Evolutionary conservation across 169 alveolate species (phyloP).

Genomic region (Plasmodium vivax): DNA sequence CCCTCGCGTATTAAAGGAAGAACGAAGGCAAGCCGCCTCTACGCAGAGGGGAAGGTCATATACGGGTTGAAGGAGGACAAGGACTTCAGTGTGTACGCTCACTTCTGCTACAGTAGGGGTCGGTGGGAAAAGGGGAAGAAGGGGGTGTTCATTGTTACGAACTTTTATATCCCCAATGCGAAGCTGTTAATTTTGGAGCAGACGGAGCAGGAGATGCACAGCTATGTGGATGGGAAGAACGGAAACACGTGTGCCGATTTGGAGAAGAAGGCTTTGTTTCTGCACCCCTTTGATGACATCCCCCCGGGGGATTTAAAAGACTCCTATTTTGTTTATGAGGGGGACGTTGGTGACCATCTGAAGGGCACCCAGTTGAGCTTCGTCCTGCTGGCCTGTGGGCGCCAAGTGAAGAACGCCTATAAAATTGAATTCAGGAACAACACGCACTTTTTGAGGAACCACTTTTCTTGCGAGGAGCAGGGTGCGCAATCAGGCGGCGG

Average conservation of each 20-base stretch:
- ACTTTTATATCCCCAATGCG: conserved; percentile 10
- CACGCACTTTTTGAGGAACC: conserved; percentile 37
- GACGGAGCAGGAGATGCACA: conserved; percentile 49
- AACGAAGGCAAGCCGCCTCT: background rate
- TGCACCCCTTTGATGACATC: conserved; percentile 5
- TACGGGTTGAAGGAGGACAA: conserved; percentile 52
- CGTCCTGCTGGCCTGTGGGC: conserved; percentile 26
- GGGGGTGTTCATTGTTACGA: conserved; percentile 19
- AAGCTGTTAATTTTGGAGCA: conserved; percentile 21
- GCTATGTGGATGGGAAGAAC: conserved; percentile 16
- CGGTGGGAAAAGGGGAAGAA: background rate
- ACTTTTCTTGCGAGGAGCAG: conserved; percentile 73
- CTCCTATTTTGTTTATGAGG: conserved; percentile 30
- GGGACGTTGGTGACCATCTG: background rate
- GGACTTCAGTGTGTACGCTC: conserved; percentile 1
- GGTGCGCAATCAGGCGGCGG: background rate
- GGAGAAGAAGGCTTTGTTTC: conserved; percentile 36
- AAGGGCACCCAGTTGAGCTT: conserved; percentile 10
- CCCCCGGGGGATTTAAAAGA: background rate
- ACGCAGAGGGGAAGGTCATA: conserved; percentile 50
- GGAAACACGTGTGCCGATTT: conserved; percentile 53
- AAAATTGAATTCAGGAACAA: conserved; percentile 55
- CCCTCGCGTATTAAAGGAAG: background rate
- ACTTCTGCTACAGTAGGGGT: conserved; percentile 35
- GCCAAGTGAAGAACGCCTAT: conserved; percentile 43